Evolutionary conservation across 768 basidiomycete genomes (phyloP).

Genomic region (Coprinopsis strossmayeri): DNA sequence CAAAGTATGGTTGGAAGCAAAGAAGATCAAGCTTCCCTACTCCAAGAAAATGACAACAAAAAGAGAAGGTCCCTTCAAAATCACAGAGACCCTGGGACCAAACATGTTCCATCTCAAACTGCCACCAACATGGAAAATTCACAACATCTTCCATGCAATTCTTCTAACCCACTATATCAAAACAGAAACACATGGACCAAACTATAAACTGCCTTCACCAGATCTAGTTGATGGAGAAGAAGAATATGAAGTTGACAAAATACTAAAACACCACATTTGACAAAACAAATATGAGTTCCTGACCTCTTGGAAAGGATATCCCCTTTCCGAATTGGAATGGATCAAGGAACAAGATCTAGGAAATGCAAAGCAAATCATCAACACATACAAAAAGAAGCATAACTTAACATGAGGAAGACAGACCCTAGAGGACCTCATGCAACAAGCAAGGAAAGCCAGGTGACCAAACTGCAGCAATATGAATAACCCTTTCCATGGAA

Average conservation of each 20-base stretch:
- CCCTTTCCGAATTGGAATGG: constrained; percentile 6
- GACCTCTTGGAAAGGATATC: constrained; percentile 11
- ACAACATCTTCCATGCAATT: constrained; percentile 14
- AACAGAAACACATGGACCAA: constrained; percentile 11
- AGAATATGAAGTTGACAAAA: constrained; percentile 14
- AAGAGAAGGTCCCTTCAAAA: constrained; percentile 15
- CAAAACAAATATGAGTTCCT: constrained; percentile 4
- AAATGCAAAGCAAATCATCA: neutral
- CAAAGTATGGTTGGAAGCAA: constrained; percentile 15
- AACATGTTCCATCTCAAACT: constrained; percentile 14
- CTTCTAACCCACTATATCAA: constrained; percentile 12
- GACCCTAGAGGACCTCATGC: too few species aligned
- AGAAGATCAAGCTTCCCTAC: constrained; percentile 9
- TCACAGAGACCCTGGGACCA: constrained; percentile 12
- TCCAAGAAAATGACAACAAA: constrained; percentile 13
- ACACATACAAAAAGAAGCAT: neutral
- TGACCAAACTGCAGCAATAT: too few species aligned
- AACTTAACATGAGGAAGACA: neutral
- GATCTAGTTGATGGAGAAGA: constrained; percentile 12
- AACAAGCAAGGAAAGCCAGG: too few species aligned
- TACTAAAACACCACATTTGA: constrained; percentile 1
- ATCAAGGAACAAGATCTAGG: neutral
- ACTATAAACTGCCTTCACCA: constrained; percentile 9
- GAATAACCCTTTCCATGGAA: too few species aligned
- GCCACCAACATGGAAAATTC: constrained; percentile 9